Evolutionary conservation across 768 basidiomycete genomes (phyloP).

Genomic region (Psilocybe cubensis): DNA sequence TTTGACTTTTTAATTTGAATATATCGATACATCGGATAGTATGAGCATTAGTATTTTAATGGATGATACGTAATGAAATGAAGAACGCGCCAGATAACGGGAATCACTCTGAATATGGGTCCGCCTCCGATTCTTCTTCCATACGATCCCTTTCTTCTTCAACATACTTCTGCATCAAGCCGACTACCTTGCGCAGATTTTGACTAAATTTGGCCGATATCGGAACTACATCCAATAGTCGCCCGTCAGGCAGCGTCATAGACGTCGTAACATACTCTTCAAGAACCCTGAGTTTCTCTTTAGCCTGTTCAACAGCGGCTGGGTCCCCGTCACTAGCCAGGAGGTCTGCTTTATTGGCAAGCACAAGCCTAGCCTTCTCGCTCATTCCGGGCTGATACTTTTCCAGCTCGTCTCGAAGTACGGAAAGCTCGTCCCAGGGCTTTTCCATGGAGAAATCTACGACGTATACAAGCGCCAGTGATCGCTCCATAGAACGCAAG

Average conservation of each 20-base stretch:
- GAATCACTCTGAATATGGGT: neutral
- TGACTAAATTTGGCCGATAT: slow-evolving; percentile 86
- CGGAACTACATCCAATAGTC: slow-evolving; percentile 71
- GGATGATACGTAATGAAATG: neutral
- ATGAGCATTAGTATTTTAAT: slow-evolving; percentile 10
- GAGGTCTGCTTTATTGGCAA: slow-evolving; percentile 95
- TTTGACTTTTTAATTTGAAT: neutral
- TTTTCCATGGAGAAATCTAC: slow-evolving; percentile 79
- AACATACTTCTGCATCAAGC: slow-evolving; percentile 70
- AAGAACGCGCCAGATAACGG: slow-evolving; percentile 5
- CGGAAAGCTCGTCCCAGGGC: slow-evolving; percentile 78
- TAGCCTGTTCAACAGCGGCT: slow-evolving; percentile 54
- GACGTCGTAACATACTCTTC: slow-evolving; percentile 58
- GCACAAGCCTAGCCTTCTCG: slow-evolving; percentile 73
- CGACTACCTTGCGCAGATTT: slow-evolving; percentile 75
- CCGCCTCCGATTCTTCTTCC: slow-evolving; percentile 19
- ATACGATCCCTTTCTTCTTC: slow-evolving; percentile 31
- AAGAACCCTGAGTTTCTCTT: slow-evolving; percentile 56
- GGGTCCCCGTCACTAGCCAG: slow-evolving; percentile 56
- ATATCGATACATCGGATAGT: neutral
- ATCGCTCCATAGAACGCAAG: slow-evolving; percentile 90
- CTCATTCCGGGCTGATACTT: slow-evolving; percentile 82
- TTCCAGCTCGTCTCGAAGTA: slow-evolving; percentile 83
- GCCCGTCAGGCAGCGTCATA: slow-evolving; percentile 40
- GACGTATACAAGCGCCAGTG: slow-evolving; percentile 88